These are phyloP conservation scores for Lasiodiplodia citricola DNA, from an alignment of 2,329 filamentous ascomycete genomes.

Conservation along the genomic window DNA sequence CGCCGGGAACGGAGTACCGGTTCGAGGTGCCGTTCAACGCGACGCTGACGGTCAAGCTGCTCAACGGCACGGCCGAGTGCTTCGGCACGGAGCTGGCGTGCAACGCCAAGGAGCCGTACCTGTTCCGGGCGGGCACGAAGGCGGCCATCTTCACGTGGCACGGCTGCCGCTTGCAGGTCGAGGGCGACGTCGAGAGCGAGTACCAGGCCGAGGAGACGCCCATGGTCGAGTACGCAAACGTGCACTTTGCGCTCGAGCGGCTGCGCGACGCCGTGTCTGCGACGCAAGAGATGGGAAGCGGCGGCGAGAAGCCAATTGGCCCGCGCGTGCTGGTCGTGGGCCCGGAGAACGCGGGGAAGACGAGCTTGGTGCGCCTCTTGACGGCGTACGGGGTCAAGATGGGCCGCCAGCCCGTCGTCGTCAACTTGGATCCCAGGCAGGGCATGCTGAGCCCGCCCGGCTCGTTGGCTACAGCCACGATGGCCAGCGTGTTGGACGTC, in stretches of 20 bases:
- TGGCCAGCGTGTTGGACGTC: slow-evolving; percentile 85
- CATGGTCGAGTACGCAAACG: slow-evolving; percentile 76
- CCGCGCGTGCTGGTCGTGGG: slow-evolving; percentile 88
- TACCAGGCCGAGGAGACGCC: slow-evolving; percentile 80
- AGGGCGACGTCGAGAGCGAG: slow-evolving; percentile 70
- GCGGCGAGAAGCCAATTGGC: slow-evolving; percentile 54
- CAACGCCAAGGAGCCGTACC: slow-evolving; percentile 70
- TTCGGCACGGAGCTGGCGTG: slow-evolving; percentile 92
- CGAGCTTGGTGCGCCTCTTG: slow-evolving; percentile 76
- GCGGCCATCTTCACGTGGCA: slow-evolving; percentile 92
- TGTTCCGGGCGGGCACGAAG: slow-evolving; percentile 75
- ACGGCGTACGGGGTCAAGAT: slow-evolving; percentile 78
- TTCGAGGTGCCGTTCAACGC: slow-evolving; percentile 47
- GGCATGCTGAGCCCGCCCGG: slow-evolving; percentile 64
- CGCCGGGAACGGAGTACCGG: slow-evolving; percentile 53
- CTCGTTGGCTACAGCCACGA: slow-evolving; percentile 83
- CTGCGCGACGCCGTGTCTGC: slow-evolving; percentile 65
- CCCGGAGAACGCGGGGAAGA: slow-evolving; percentile 80
- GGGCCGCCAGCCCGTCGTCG: slow-evolving; percentile 76
- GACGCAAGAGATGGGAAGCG: background rate
- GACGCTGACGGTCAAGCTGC: slow-evolving; percentile 60
- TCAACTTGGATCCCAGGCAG: slow-evolving; percentile 85
- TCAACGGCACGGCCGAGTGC: slow-evolving; percentile 85
- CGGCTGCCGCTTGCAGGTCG: slow-evolving; percentile 84
- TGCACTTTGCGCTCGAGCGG: slow-evolving; percentile 84